Conservation (phyloP, 768 basidiomycete species). For the Strobilomyces dryophilus region DNA sequence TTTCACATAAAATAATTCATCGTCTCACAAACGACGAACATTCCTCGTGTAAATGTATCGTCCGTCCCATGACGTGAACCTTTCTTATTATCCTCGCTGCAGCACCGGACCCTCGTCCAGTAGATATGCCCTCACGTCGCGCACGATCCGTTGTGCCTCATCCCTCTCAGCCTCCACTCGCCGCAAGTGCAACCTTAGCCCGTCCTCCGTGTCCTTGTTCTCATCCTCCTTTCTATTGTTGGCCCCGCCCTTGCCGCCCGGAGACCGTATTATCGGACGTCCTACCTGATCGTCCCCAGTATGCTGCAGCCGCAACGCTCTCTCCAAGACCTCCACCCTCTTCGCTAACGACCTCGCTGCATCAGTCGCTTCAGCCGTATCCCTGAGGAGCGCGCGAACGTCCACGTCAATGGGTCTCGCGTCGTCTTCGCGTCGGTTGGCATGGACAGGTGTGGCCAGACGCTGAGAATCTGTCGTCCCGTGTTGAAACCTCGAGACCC, state of each 20-base stretch:
- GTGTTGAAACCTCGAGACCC: not conserved
- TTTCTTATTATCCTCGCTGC: not conserved
- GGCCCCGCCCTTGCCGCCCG: not conserved
- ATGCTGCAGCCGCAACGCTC: slow-evolving; percentile 7
- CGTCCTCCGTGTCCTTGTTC: slow-evolving; percentile 2
- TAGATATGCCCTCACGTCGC: slow-evolving; percentile 15
- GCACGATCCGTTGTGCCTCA: slow-evolving; percentile 11
- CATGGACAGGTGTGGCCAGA: slow-evolving; percentile 12
- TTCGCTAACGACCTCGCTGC: slow-evolving; percentile 18
- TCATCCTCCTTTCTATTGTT: not conserved
- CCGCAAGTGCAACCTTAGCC: slow-evolving; percentile 10
- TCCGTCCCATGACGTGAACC: too few species aligned
- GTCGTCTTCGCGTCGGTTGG: slow-evolving; percentile 2
- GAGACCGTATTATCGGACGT: not conserved
- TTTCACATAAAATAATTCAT: too few species aligned
- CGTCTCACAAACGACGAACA: too few species aligned
- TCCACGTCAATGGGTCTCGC: not conserved
- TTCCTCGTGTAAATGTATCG: too few species aligned
- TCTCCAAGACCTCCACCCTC: slow-evolving; percentile 24
- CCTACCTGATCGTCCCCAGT: not conserved
- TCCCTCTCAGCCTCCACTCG: slow-evolving; percentile 21
- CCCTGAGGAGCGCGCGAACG: slow-evolving; percentile 11
- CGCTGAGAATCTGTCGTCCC: not conserved
- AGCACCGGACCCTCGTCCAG: slow-evolving; percentile 4
- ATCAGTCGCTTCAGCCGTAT: slow-evolving; percentile 15